Percentiles rank a stretch among this genome's conserved stretches.
phyloP scores from a whole-genome alignment of 805 yeast species.

The Kockiozyma suomiensis region DNA sequence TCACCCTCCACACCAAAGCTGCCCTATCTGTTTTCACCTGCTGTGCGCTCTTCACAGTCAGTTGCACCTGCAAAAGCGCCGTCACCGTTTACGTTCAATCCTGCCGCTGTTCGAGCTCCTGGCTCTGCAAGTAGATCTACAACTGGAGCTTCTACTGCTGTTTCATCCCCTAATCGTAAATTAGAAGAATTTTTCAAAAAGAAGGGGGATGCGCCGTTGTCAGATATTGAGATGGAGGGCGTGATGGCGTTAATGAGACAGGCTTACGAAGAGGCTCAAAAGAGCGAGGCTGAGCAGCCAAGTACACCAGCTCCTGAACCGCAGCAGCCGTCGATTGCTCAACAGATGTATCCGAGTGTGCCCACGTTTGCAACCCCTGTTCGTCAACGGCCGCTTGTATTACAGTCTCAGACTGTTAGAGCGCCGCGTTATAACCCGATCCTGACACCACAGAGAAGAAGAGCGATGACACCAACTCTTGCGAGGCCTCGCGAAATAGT shows the following conservation, averaged over 20 bases:
- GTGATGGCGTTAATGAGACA: conserved; percentile 61
- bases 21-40: conserved; percentile 27
- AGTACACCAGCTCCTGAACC: conserved; percentile 34
- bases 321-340: conserved; percentile 15
- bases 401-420: conserved; percentile 15
- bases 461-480: conserved; percentile 18
- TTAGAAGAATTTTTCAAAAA: conserved; percentile 69
- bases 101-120: background rate
- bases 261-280: conserved; percentile 39
- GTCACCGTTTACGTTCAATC: conserved; percentile 11
- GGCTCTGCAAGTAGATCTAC: background rate
- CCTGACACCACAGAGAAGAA: conserved; percentile 27
- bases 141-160: background rate
- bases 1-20: background rate
- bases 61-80: background rate
- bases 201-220: conserved; percentile 74
- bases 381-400: conserved; percentile 14
- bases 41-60: background rate
- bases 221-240: conserved; percentile 80
- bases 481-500: background rate
- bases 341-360: conserved; percentile 23
- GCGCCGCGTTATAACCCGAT: conserved; percentile 33
- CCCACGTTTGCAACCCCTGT: conserved; percentile 25
- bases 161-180: conserved; percentile 55
- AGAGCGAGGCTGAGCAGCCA: conserved; percentile 14